phyloP scores from a whole-genome alignment of 805 yeast genomes.

The Priceomyces medius region DNA sequence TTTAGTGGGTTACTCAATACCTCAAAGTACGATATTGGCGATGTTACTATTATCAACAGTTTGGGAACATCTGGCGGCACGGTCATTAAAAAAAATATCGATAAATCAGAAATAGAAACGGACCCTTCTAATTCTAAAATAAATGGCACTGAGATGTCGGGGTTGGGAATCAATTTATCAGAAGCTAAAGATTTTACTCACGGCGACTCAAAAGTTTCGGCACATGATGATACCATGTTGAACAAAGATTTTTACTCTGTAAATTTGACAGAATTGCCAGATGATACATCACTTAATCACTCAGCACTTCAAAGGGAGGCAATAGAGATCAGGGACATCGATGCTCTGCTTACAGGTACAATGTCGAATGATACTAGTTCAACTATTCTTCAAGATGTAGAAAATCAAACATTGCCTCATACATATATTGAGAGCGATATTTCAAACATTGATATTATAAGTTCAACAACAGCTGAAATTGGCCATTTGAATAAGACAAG shows the following conservation, averaged over 20 bases:
- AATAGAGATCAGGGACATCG: constrained; percentile 16
- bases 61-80: constrained; percentile 9
- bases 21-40: constrained; percentile 8
- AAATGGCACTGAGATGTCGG: constrained; percentile 15
- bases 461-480: constrained; percentile 29
- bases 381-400: constrained; percentile 3
- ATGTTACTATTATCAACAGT: constrained; percentile 6
- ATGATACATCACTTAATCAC: constrained; percentile 9
- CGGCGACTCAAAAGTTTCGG: not conserved
- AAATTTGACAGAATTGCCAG: constrained; percentile 14
- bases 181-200: not conserved
- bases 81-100: constrained; percentile 9
- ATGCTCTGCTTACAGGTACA: constrained; percentile 18
- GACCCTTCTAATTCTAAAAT: constrained; percentile 15
- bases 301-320: constrained; percentile 21
- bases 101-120: constrained; percentile 14
- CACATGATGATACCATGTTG: not conserved
- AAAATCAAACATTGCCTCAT: constrained; percentile 9
- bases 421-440: constrained; percentile 19
- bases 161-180: constrained; percentile 24
- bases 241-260: constrained; percentile 19
- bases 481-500: constrained; percentile 21
- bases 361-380: constrained; percentile 18
- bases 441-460: constrained; percentile 26
- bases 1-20: constrained; percentile 35